Evolutionary conservation across 139 green algal species (phyloP), one percentile per base, ranked within the genome.

Genomic region (Choricystis sp.): DNA sequence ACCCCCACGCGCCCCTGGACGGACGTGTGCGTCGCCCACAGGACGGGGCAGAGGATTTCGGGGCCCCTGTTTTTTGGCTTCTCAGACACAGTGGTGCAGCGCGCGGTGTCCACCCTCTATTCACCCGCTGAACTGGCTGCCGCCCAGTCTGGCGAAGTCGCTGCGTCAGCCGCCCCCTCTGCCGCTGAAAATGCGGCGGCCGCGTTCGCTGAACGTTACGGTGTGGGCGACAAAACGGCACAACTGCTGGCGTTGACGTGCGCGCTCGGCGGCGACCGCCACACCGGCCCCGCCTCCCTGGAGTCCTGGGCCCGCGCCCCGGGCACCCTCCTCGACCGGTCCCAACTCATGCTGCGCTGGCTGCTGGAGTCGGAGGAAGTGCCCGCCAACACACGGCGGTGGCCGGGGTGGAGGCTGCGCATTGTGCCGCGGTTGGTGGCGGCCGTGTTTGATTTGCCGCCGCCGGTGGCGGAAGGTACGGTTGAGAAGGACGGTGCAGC

Each of bases 11-110:
- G 66, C 60, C 77, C 77, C 2, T 84, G 77, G 77, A 82, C 75
- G 2, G 60, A 68, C 2, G 59, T 80, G 27, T 80, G 75, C 70
- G 27, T 84, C 20, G 64, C 68, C 2, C 67, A 78, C 22, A 66
- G 49, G 26, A 74, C 74, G 1, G 76, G 76, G 4, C 71, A 75
- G 59, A 66, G 77, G 49, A 82, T 84, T 29, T 72, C 57, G 23
- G 77, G 77, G 2, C 77, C 77, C 19, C 71, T 78, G 25, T 81
- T 70, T 67, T 84, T 78, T 52, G 77, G 77, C 19, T 84, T 84
- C 71, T 65, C 29, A 9, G 72, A 81, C 61, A 26, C 29, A 4
- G 31, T 70, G 28, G 81, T 69, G 3, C 68, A 77, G 73, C 57
- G 57, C 9, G 77, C 77, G 56, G 69, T 83, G 26, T 66, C 70